Evolutionary conservation across 805 yeast genomes (phyloP), one percentile per base, ranked within the genome.

Genomic region (Kazachstania africana): DNA sequence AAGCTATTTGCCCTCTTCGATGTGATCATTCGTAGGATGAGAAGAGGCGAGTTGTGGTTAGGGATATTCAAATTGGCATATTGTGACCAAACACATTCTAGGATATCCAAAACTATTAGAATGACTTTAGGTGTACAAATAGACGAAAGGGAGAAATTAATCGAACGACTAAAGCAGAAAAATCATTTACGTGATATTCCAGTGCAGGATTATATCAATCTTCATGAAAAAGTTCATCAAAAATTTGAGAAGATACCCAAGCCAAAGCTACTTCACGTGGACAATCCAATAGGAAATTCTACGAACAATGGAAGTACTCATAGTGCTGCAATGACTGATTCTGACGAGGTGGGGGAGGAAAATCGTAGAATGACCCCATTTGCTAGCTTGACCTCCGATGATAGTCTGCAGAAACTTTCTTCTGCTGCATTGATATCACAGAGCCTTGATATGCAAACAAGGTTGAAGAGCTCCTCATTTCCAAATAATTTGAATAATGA

Each of bases 1-100:
- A 52, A 53, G 24, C 45, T 51, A 44, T 24, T 51, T 10, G 38
- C 52, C 3, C 38, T 50, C 25, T 47, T 45, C 33, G 57, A 53
- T 32, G 39, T 44, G 10, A 38, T 53, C 8, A 33, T 50, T 15
- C 44, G 43, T 18, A 42, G 40, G 18, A 28, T 47, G 24, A 44
- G 40, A 29, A 45, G 44, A 19, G 49, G 45, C 25, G 47, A 53
- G 18, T 24, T 50, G 24, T 30, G 44, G 38, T 31, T 33, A 10
- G 32, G 44, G 22, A 36, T 44, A 20, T 19, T 10, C 6, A 31
- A 39, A 14, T n/a, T n/a, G n/a, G n/a, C n/a, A n/a, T n/a, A n/a
- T n/a, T n/a, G n/a, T n/a, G n/a, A n/a, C n/a, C n/a, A n/a, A n/a
- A n/a, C n/a, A n/a, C n/a, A n/a, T n/a, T 40, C 46, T n/a, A 37